Evolutionary conservation across 2,329 filamentous ascomycete genomes (phyloP).

Genomic region (Beauveria medogensis): DNA sequence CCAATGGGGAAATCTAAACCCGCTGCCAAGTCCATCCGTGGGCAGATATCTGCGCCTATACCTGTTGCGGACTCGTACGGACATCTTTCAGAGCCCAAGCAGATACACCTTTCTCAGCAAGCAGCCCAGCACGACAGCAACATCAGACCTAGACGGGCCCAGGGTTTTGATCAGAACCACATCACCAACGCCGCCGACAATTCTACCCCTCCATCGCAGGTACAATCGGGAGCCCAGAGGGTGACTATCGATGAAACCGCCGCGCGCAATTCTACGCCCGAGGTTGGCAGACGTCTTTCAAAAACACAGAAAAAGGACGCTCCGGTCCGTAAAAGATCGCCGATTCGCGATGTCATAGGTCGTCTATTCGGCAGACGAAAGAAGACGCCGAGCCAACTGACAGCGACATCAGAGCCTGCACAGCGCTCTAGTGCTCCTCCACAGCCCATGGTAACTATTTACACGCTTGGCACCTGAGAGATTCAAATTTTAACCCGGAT

Average conservation of each 20-base stretch:
- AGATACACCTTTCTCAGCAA: neutral
- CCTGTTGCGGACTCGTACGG: slow-evolving; percentile 42
- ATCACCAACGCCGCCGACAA: neutral
- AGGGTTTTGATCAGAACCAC: neutral
- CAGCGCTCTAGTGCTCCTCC: slow-evolving; percentile 3
- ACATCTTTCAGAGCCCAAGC: slow-evolving; percentile 39
- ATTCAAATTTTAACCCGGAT: neutral
- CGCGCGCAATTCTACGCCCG: neutral
- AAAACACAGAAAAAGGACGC: slow-evolving; percentile 9
- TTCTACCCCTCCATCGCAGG: neutral
- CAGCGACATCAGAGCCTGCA: neutral
- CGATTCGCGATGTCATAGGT: slow-evolving; percentile 46
- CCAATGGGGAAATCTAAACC: neutral
- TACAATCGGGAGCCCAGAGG: neutral
- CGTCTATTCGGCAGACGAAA: slow-evolving; percentile 52
- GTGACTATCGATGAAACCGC: neutral
- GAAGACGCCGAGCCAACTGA: slow-evolving; percentile 30
- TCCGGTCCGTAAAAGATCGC: slow-evolving; percentile 50
- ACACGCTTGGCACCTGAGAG: neutral
- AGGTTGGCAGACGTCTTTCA: slow-evolving; percentile 36
- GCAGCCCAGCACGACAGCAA: neutral
- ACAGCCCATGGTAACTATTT: slow-evolving; percentile 10
- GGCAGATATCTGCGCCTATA: slow-evolving; percentile 54
- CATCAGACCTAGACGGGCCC: neutral
- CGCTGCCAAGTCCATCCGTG: slow-evolving; percentile 40